Evolutionary conservation across 768 basidiomycete genomes (phyloP).

Genomic region (Steccherinum ochraceum): DNA sequence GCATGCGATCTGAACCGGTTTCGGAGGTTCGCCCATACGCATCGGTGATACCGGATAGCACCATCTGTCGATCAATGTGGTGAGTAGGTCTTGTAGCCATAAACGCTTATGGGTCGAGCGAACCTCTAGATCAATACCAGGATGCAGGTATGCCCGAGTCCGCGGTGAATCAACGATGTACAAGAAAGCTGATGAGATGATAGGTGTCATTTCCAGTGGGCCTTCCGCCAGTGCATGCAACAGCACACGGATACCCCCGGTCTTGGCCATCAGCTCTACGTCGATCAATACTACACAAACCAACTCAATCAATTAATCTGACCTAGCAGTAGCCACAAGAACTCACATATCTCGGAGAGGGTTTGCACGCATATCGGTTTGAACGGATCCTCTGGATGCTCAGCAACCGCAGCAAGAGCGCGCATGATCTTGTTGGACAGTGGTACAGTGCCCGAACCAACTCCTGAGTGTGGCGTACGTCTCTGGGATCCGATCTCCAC

Average conservation of each 20-base stretch:
- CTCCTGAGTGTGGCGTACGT: constrained; percentile 36
- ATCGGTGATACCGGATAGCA: constrained; percentile 85
- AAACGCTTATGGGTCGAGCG: too few relatives aligned
- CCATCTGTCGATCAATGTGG: constrained; percentile 50
- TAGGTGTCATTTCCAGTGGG: constrained; percentile 71
- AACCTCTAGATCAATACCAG: constrained; percentile 90
- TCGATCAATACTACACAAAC: constrained; percentile 74
- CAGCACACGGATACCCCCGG: constrained; percentile 82
- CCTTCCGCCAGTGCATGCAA: constrained; percentile 89
- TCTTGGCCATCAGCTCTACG: constrained; percentile 70
- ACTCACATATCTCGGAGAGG: constrained; percentile 82
- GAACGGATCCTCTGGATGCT: constrained; percentile 88
- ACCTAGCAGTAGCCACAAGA: too few relatives aligned
- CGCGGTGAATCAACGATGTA: constrained; percentile 81
- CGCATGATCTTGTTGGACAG: constrained; percentile 76
- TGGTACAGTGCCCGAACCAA: constrained; percentile 41
- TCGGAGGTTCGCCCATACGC: constrained; percentile 81
- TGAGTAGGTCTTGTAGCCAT: too few relatives aligned
- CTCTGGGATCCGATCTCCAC: constrained; percentile 69
- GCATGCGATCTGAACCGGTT: constrained; percentile 75
- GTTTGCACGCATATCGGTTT: constrained; percentile 79
- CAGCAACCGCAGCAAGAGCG: constrained; percentile 88
- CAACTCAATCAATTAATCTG: too few relatives aligned
- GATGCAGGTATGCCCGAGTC: constrained; percentile 67
- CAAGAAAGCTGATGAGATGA: constrained; percentile 75